Evolutionary conservation across 768 basidiomycete species (phyloP).

Genomic region (Mycena vitilis): DNA sequence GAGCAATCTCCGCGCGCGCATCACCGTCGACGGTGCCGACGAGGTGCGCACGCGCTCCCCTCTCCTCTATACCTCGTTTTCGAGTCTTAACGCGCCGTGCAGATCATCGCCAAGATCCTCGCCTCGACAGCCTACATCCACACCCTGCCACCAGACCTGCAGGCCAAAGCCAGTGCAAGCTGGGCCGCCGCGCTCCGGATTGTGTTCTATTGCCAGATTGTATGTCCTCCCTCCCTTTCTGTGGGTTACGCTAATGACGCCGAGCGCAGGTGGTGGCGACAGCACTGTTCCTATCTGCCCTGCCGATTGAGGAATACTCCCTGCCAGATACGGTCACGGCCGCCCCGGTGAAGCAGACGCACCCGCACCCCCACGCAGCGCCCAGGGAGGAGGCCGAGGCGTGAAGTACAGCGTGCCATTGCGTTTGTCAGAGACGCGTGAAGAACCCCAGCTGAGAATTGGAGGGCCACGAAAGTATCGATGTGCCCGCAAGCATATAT

Average conservation of each 20-base stretch:
- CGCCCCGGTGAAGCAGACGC: slow-evolving; percentile 5
- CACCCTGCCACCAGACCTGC: slow-evolving; percentile 52
- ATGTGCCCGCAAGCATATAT: no score
- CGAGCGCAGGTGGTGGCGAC: slow-evolving; percentile 21
- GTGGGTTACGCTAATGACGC: not conserved
- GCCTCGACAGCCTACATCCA: slow-evolving; percentile 63
- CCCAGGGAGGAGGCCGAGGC: no score
- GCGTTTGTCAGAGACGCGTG: no score
- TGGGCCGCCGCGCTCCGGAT: slow-evolving; percentile 64
- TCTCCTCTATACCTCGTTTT: not conserved
- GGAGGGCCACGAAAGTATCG: no score
- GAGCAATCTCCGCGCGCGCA: slow-evolving; percentile 62
- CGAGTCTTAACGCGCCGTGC: no score
- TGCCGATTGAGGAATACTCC: slow-evolving; percentile 30
- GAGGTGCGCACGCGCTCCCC: slow-evolving; percentile 47
- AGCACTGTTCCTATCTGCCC: slow-evolving; percentile 21
- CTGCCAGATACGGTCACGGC: slow-evolving; percentile 30
- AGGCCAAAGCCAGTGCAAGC: slow-evolving; percentile 59
- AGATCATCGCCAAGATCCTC: slow-evolving; percentile 63
- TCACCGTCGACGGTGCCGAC: slow-evolving; percentile 65
- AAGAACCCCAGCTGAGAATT: no score
- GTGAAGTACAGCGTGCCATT: no score
- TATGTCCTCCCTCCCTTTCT: slow-evolving; percentile 49
- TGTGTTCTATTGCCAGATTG: slow-evolving; percentile 67
- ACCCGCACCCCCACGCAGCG: no score